phyloP scores from a whole-genome alignment of 169 alveolate genomes.

The Amoebophrya sp. region DNA sequence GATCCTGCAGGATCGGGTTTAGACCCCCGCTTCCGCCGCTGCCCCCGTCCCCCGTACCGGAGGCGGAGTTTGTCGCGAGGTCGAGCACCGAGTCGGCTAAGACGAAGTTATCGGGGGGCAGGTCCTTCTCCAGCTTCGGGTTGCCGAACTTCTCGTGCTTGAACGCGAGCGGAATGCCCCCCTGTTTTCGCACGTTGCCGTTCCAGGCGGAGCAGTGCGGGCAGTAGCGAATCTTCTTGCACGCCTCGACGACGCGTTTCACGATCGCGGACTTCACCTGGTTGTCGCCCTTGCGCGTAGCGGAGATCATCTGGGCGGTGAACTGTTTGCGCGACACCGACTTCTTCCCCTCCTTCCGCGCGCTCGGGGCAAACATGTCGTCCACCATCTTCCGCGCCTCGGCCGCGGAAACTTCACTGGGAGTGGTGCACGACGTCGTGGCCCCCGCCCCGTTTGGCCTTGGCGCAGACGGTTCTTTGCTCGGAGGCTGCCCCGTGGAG shows the following conservation, averaged over 20 bases:
- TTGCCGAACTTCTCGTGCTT: constrained; percentile 4
- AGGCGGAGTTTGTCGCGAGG: background rate
- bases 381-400: too few species aligned
- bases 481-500: too few species aligned
- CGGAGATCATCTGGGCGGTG: constrained; percentile 53
- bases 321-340: constrained; percentile 37
- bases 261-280: constrained; percentile 47
- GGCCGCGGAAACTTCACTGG: too few species aligned
- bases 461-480: too few species aligned
- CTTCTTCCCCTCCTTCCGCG: too few species aligned
- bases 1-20: background rate
- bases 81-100: background rate
- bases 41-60: background rate
- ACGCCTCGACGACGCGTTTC: constrained; percentile 54
- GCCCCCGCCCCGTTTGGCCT: too few species aligned
- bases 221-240: constrained; percentile 55
- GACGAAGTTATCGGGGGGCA: too few species aligned
- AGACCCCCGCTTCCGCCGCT: background rate
- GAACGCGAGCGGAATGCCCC: constrained; percentile 10
- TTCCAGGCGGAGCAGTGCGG: constrained; percentile 55
- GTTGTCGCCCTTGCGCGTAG: constrained; percentile 47
- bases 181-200: constrained; percentile 37
- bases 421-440: too few species aligned
- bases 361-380: too few species aligned
- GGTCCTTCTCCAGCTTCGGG: constrained; percentile 18